phyloP scores from a whole-genome alignment of 371 early-diverging fungal genomes.

The Syncephalastrum sp. region DNA sequence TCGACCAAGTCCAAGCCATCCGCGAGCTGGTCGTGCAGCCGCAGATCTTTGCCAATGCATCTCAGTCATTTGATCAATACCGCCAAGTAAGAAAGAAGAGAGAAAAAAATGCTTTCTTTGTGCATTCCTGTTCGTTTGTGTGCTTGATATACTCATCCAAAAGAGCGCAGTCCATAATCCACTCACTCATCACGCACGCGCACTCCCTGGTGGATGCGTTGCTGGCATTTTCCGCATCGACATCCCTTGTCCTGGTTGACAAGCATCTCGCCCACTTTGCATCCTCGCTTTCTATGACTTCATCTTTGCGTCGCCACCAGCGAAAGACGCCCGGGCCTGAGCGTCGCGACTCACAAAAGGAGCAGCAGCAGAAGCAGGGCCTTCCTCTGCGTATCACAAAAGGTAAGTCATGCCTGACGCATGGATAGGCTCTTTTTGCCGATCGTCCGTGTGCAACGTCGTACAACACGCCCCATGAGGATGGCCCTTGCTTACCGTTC shows the following conservation, averaged over 20 bases:
- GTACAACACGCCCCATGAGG: too few relatives aligned
- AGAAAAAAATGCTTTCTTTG: not conserved
- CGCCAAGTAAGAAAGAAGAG: not conserved
- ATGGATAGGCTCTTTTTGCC: too few relatives aligned
- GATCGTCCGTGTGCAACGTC: too few relatives aligned
- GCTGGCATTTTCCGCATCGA: constrained; percentile 13
- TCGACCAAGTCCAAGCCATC: constrained; percentile 7
- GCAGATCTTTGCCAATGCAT: too few relatives aligned
- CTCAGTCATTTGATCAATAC: too few relatives aligned
- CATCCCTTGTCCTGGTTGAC: constrained; percentile 7
- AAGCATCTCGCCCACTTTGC: constrained; percentile 5
- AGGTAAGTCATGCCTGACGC: not conserved
- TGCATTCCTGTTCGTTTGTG: not conserved
- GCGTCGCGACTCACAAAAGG: not conserved
- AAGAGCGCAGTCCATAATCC: constrained; percentile 2
- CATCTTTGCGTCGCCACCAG: not conserved
- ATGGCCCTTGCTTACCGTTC: too few relatives aligned
- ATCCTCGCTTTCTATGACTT: not conserved
- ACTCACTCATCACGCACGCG: constrained; percentile 12
- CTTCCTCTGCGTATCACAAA: too few relatives aligned
- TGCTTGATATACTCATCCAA: not conserved
- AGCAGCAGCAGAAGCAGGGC: not conserved
- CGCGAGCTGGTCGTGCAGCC: not conserved
- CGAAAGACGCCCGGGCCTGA: not conserved
- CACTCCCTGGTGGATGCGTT: constrained; percentile 18